Base-by-base conservation (phyloP, 2,329 filamentous ascomycete genomes). In the Xylaria sp. region DNA sequence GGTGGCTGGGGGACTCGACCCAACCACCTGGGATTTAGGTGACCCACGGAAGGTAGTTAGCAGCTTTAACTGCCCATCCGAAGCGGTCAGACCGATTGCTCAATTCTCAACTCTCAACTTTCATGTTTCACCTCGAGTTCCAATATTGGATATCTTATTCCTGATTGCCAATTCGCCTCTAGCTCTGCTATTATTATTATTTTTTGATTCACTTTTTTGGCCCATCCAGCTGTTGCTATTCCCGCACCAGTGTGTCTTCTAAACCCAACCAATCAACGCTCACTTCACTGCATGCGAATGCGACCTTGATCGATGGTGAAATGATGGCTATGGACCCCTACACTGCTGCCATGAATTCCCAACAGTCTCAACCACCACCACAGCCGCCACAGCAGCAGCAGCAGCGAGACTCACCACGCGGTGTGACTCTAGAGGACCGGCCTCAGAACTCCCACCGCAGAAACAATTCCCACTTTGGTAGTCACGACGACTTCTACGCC, bases 401-500 rank as follows among this genome's bases (percentile, higher is more conserved):
- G 39, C 63, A 48, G n/a, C 64, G 56, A 23, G 65, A 71, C 25
- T 69, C 71, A 28, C 70, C 70, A 1, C 68, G 72, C 31, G 70
- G 68, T 20, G 66, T 73, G 9, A 61, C 64, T 25, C 28, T 71
- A 33, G 71, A 71, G 20, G 70, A 73, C 51, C 46, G 33, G 15
- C 67, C 69, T 25, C 39, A 43, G 3, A 60, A 41, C 65, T 41
- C 57, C 6, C 72, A 73, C 31, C 72, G 71, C 39, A 46, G 71
- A 36, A 69, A 70, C 65, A 64, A 68, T 57, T 68, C 74, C 8
- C 77, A 71, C 57, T 78, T 78, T 62, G 74, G 75, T 58, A 78
- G 71, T 60, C 74, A 78, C 71, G 75, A 78, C 71, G 77, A 78
- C 56, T 79, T 78, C 54, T 79, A 79, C 71, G 71, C 75, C 51